Evolutionary conservation across 129 eudicot species (phyloP), one percentile per base, ranked within the genome.

Genomic region (Flaveria trinervia): DNA sequence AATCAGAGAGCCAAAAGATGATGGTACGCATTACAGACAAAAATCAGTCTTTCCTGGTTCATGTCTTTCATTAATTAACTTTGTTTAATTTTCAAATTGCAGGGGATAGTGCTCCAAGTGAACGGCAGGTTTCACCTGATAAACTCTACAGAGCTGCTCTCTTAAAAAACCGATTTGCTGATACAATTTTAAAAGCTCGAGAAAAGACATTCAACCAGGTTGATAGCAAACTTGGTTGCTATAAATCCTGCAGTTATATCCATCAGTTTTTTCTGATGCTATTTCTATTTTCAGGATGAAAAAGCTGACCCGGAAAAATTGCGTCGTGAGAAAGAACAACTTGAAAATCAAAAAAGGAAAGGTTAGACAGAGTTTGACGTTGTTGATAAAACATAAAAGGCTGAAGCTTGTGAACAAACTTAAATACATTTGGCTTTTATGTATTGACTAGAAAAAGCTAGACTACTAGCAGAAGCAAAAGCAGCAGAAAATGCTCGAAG

Each of bases 121-220:
- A 86, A 74, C 85, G 89, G 75, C 89, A 83, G 78, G 90, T 88
- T 61, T 93, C 96, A 57, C 96, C 98, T 1, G 98, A 86, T 68
- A 93, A 93, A 81, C 89, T 83, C 69, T 90, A 93, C 77, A 75
- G 98, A 77, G 96, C 91, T 75, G 98, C 97, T 61, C 18, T 90
- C 57, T 73, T 93, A 84, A 93, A 78, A 76, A 84, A 56, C 2
- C 89, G 97, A 43, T 93, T 93, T 83, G 86, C 86, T 55, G 98
- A 93, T 70, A 93, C 93, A 39, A 93, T 93, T 22, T 67, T 93
- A 48, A 93, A 90, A 90, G 98, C 98, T 56, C 95, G 82, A 71
- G 98, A 93, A 75, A 93, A 88, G 79, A 86, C 98, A 18, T 88
- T 88, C 41, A 41, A 43, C 56, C 85, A 91, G 96, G 96, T 90